Evolutionary conservation across 768 basidiomycete genomes (phyloP).

Genomic region (Boletus sensibilis): DNA sequence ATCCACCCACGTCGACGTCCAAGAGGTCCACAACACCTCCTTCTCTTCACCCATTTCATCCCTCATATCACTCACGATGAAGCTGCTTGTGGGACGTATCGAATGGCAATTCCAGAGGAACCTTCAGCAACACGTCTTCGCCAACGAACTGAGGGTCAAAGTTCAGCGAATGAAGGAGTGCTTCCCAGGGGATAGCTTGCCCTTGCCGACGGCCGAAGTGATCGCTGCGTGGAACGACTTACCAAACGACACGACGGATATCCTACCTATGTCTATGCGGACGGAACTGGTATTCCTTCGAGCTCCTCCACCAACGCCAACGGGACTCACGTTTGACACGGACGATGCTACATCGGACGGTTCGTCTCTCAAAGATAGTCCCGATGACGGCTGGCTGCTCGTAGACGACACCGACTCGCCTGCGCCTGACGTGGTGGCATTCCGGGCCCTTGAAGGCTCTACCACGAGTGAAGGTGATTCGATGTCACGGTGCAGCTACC

Average conservation of each 20-base stretch:
- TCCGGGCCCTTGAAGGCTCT: neutral
- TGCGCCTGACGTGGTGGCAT: slow-evolving; percentile 1
- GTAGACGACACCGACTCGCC: slow-evolving; percentile 1
- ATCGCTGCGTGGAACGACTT: slow-evolving; percentile 26
- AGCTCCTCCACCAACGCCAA: slow-evolving; percentile 25
- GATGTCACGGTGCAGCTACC: neutral
- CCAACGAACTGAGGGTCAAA: slow-evolving; percentile 16
- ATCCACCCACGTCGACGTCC: neutral
- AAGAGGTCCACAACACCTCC: neutral
- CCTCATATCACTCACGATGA: slow-evolving; percentile 4
- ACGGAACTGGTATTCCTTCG: neutral
- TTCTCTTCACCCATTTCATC: neutral
- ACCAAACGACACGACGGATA: slow-evolving; percentile 22
- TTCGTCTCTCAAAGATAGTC: neutral
- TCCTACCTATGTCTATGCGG: slow-evolving; percentile 10
- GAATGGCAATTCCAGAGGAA: slow-evolving; percentile 16
- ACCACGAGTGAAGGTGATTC: neutral
- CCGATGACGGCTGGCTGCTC: slow-evolving; percentile 1
- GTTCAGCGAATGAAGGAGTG: slow-evolving; percentile 17
- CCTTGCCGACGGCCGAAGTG: slow-evolving; percentile 15
- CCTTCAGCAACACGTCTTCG: slow-evolving; percentile 3
- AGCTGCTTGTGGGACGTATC: slow-evolving; percentile 1
- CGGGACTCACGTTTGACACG: neutral
- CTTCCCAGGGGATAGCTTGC: slow-evolving; percentile 16
- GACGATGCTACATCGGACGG: slow-evolving; percentile 2